phyloP scores from a whole-genome alignment of 192 early-diverging fungal species.

The Backusella circina region DNA sequence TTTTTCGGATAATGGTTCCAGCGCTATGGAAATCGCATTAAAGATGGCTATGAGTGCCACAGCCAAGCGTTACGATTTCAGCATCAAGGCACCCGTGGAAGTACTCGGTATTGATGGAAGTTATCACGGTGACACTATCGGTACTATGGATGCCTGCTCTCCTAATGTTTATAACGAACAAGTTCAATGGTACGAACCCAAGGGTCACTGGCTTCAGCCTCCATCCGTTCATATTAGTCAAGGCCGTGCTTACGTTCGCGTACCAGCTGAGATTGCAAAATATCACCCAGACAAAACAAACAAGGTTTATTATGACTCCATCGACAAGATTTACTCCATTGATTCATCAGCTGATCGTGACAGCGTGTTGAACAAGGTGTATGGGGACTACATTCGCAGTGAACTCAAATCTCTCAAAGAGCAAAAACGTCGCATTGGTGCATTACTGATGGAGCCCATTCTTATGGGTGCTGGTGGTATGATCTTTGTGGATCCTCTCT shows the following conservation, averaged over 20 bases:
- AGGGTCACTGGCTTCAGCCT: slow-evolving; percentile 69
- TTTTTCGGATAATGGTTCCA: slow-evolving; percentile 80
- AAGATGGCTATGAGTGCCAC: slow-evolving; percentile 70
- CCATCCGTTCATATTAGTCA: slow-evolving; percentile 53
- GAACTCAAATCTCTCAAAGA: slow-evolving; percentile 31
- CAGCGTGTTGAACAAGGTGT: slow-evolving; percentile 31
- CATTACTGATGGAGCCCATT: slow-evolving; percentile 74
- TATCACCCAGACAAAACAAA: not conserved
- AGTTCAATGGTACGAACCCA: slow-evolving; percentile 64
- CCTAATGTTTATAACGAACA: slow-evolving; percentile 69
- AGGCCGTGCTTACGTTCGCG: slow-evolving; percentile 36
- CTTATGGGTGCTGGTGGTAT: slow-evolving; percentile 85
- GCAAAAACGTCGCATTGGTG: slow-evolving; percentile 46
- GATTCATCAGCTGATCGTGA: slow-evolving; percentile 13
- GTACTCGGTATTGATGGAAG: slow-evolving; percentile 68
- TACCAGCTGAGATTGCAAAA: slow-evolving; percentile 36
- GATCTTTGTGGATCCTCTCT: slow-evolving; percentile 76
- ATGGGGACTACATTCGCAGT: slow-evolving; percentile 38
- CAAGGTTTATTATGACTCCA: slow-evolving; percentile 12
- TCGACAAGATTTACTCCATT: slow-evolving; percentile 12
- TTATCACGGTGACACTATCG: slow-evolving; percentile 90
- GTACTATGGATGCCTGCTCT: slow-evolving; percentile 76
- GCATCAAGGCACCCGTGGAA: slow-evolving; percentile 38
- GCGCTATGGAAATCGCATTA: slow-evolving; percentile 75
- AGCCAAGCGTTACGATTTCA: slow-evolving; percentile 37